Conservation (phyloP, 2,329 filamentous ascomycete genomes). For the Neopestalotiopsis sp. region DNA sequence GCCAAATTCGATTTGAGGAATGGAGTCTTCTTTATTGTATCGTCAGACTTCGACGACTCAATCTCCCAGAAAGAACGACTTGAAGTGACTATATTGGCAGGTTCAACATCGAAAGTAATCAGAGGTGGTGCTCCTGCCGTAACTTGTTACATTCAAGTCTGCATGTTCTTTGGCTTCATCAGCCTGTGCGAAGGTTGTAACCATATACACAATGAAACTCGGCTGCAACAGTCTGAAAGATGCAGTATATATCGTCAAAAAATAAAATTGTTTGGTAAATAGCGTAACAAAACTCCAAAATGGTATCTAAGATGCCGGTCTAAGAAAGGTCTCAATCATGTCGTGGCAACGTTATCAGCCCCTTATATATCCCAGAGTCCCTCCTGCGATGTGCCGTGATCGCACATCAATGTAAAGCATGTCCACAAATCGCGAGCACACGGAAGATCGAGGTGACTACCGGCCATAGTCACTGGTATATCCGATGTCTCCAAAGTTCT, state of each 20-base stretch:
- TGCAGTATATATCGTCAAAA: background rate
- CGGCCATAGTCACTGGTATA: slow-evolving; percentile 59
- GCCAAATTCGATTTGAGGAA: no score
- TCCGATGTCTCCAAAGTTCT: slow-evolving; percentile 60
- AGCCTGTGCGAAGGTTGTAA: no score
- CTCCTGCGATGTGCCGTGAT: background rate
- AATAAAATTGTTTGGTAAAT: background rate
- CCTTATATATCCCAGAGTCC: background rate
- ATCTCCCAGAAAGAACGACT: no score
- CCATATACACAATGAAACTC: background rate
- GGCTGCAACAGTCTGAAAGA: background rate
- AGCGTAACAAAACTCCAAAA: slow-evolving; percentile 28
- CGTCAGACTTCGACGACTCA: no score
- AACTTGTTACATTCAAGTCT: no score
- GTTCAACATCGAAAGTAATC: no score
- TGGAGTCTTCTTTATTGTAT: no score
- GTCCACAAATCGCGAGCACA: no score
- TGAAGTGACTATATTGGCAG: no score
- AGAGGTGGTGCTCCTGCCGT: no score
- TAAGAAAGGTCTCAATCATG: slow-evolving; percentile 16
- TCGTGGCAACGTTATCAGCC: slow-evolving; percentile 12
- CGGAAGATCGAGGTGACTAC: slow-evolving; percentile 31
- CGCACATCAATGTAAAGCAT: background rate
- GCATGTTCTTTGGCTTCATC: no score
- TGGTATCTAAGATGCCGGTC: slow-evolving; percentile 36